phyloP scores from a whole-genome alignment of 2,329 filamentous ascomycete genomes.

The Emericellopsis atlantica region DNA sequence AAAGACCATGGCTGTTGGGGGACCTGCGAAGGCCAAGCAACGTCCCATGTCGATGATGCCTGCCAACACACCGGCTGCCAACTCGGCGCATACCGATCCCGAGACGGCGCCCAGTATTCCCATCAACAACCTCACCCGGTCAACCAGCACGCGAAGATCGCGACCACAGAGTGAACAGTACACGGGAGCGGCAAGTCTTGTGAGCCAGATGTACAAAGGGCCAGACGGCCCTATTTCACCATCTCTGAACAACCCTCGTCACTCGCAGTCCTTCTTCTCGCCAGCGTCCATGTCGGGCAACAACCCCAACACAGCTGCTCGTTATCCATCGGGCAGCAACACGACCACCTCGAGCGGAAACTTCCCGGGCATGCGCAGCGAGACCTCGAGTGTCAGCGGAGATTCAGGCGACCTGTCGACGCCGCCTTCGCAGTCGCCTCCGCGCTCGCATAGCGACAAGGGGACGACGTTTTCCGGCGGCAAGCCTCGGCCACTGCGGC shows the following conservation, averaged over 20 bases:
- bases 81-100: slow-evolving; percentile 46
- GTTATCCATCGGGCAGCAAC: slow-evolving; percentile 37
- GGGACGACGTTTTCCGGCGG: slow-evolving; percentile 46
- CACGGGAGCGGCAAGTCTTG: slow-evolving; percentile 53
- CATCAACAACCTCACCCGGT: slow-evolving; percentile 44
- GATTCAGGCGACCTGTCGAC: slow-evolving; percentile 47
- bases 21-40: slow-evolving; percentile 28
- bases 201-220: slow-evolving; percentile 84
- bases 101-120: slow-evolving; percentile 67
- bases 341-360: slow-evolving; percentile 38
- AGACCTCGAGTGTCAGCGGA: slow-evolving; percentile 52
- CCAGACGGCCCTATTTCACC: slow-evolving; percentile 52
- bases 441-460: slow-evolving; percentile 37
- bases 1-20: slow-evolving; percentile 44
- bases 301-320: slow-evolving; percentile 35
- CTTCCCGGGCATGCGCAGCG: slow-evolving; percentile 60
- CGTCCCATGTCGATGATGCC: slow-evolving; percentile 48
- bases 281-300: slow-evolving; percentile 29
- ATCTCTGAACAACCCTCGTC: slow-evolving; percentile 42
- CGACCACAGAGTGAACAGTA: slow-evolving; percentile 54
- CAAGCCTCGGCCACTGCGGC: slow-evolving; percentile 71
- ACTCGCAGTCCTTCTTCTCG: slow-evolving; percentile 53
- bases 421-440: slow-evolving; percentile 39
- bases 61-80: slow-evolving; percentile 11
- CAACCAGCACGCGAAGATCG: slow-evolving; percentile 37